Base-by-base conservation (phyloP, 257 asterid species). In the Gardenia jasminoides region DNA sequence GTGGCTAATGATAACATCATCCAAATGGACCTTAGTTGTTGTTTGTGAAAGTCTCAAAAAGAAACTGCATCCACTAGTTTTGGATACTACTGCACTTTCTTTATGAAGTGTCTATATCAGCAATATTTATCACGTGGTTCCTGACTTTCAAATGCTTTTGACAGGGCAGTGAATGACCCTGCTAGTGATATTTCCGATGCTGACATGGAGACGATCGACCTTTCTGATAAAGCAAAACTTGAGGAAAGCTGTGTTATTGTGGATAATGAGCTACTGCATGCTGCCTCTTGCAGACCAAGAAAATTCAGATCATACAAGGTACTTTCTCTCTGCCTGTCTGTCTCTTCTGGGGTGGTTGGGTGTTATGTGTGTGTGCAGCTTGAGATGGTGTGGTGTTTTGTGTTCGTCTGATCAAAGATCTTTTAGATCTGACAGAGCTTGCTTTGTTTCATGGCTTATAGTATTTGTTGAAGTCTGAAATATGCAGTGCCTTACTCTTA, bases 221-320 rank as follows among this genome's bases (percentile, higher is more conserved):
- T 92, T 74, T 86, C 92, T 76, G 78, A 86, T 39, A 81, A 82
- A 70, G 79, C 61, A 73, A 88, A 76, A 65, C 85, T 46, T 58
- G 87, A 83, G 47, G 86, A 33, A 72, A 80, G 48, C 24, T 67
- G 84, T 76, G 81, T 80, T 50, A 26, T 44, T 50, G 52, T 82
- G 69, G 82, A 79, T 67, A 44, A 80, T 68, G 76, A 84, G 48
- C 54, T 74, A 81, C 58, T 61, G 72, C 54, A 61, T 74, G 71
- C 84, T 28, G 82, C 80, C 81, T 82, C 87, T 59, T 83, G 73
- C 70, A 78, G 91, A 83, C 87, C 84, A 70, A 85, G 84, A 80
- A 80, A 84, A 79, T 88, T 87, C 81, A 83, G 86, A 82, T 93
- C 94, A 41, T 92, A 87, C 72, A 92, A 90, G 98, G 98, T 90